Percentiles rank a stretch among this genome's conserved stretches.
phyloP scores from a whole-genome alignment of 2,329 filamentous ascomycete genomes.

The Rachicladosporium sp. region DNA sequence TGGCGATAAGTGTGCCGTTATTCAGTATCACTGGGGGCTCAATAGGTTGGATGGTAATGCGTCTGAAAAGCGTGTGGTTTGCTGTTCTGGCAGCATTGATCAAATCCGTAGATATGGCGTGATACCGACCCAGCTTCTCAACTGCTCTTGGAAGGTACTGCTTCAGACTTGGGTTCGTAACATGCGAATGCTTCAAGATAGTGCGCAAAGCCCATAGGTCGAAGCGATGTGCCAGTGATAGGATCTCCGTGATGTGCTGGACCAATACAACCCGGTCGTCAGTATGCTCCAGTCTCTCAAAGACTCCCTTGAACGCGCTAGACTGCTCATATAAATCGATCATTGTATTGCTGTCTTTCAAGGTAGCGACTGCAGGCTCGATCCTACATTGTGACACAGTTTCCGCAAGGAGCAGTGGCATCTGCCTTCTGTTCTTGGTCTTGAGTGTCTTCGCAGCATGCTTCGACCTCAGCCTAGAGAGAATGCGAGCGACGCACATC shows the following conservation, averaged over 20 bases:
- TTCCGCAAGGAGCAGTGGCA: not conserved
- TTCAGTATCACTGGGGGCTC: not conserved
- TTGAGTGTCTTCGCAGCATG: conserved; percentile 1
- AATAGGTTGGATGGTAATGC: not conserved
- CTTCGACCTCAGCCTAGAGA: conserved; percentile 2
- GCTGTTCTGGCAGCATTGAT: conserved; percentile 1
- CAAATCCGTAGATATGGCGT: not conserved
- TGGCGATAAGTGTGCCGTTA: not conserved
- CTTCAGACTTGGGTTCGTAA: not conserved
- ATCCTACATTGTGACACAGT: conserved; percentile 1
- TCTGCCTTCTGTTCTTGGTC: not conserved
- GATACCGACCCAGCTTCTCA: conserved; percentile 2
- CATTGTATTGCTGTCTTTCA: not conserved
- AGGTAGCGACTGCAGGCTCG: not conserved
- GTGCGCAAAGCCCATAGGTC: not conserved
- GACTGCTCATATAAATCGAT: not conserved
- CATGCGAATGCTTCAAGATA: not conserved
- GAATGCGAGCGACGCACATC: conserved; percentile 1
- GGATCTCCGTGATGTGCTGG: not conserved
- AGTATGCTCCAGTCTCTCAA: not conserved
- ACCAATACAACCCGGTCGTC: not conserved
- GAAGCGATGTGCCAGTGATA: conserved; percentile 1
- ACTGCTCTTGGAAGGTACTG: conserved; percentile 2
- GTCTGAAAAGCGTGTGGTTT: conserved; percentile 1
- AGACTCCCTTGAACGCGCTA: not conserved